Percentiles rank a stretch among this genome's conserved stretches.
Conservation (phyloP, 2,329 filamentous ascomycete species). For the Xylaria sp. region DNA sequence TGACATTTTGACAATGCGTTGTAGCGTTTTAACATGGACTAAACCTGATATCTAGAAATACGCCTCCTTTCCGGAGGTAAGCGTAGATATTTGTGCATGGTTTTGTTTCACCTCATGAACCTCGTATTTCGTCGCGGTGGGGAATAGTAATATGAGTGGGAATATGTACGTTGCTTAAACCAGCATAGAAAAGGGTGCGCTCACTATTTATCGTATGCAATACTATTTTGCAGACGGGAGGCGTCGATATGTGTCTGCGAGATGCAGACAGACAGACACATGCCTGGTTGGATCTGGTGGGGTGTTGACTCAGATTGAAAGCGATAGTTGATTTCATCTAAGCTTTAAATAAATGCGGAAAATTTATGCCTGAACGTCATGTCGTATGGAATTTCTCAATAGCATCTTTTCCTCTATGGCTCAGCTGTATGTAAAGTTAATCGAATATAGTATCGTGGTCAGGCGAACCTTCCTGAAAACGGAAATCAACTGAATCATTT, state of each 20-base stretch:
- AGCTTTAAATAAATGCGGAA: background rate
- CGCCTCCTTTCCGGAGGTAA: background rate
- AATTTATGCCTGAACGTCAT: background rate
- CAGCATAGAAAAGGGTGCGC: conserved; percentile 1
- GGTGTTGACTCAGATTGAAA: background rate
- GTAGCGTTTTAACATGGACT: background rate
- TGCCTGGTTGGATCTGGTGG: no score
- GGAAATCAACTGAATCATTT: conserved; percentile 31
- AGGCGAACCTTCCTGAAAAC: conserved; percentile 39
- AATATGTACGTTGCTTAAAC: conserved; percentile 17
- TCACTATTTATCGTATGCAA: background rate
- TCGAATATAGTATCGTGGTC: no score
- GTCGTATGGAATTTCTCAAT: no score
- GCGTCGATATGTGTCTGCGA: background rate
- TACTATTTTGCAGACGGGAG: background rate
- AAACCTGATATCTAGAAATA: background rate
- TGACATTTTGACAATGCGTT: background rate
- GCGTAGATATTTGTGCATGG: background rate
- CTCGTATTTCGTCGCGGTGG: conserved; percentile 11
- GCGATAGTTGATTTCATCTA: background rate
- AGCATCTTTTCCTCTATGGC: no score
- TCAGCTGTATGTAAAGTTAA: no score
- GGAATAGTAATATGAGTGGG: background rate
- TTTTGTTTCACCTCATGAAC: background rate
- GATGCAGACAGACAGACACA: background rate